Conservation (phyloP, 164 flowering plant species). For the Vitis rotundifolia region DNA sequence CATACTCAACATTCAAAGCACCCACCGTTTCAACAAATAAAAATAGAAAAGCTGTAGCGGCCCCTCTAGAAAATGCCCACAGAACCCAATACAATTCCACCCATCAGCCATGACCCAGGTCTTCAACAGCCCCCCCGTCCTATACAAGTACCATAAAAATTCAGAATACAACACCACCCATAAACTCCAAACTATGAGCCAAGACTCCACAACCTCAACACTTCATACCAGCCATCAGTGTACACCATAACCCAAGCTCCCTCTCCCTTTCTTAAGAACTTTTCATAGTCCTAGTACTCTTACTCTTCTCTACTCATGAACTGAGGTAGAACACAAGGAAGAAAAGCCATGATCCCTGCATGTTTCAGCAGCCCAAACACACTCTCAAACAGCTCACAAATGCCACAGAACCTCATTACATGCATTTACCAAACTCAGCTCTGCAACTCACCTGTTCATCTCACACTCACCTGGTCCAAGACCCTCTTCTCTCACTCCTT, state of each 20-base stretch:
- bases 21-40: neutral
- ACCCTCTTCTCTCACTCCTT: slow-evolving; percentile 54
- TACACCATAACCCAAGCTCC: neutral
- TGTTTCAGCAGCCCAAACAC: slow-evolving; percentile 48
- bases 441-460: slow-evolving; percentile 41
- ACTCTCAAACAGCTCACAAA: slow-evolving; percentile 23
- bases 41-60: too few relatives aligned
- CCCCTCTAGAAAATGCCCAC: too few relatives aligned
- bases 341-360: slow-evolving; percentile 38
- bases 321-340: neutral
- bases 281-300: too few relatives aligned
- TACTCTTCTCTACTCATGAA: neutral
- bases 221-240: neutral
- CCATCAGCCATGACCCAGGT: too few relatives aligned
- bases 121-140: too few relatives aligned
- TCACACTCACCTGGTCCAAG: slow-evolving; percentile 73
- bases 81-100: too few relatives aligned
- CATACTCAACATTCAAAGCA: slow-evolving; percentile 12
- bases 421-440: slow-evolving; percentile 57
- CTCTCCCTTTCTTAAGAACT: neutral
- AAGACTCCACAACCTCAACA: slow-evolving; percentile 3
- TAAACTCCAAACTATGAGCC: neutral
- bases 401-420: slow-evolving; percentile 51
- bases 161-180: too few relatives aligned
- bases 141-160: too few relatives aligned